A percentile compares a stretch with the other conserved stretches of the same genome.
phyloP scores from a whole-genome alignment of 2,329 filamentous ascomycete genomes.

The Hypoxylon sp. region DNA sequence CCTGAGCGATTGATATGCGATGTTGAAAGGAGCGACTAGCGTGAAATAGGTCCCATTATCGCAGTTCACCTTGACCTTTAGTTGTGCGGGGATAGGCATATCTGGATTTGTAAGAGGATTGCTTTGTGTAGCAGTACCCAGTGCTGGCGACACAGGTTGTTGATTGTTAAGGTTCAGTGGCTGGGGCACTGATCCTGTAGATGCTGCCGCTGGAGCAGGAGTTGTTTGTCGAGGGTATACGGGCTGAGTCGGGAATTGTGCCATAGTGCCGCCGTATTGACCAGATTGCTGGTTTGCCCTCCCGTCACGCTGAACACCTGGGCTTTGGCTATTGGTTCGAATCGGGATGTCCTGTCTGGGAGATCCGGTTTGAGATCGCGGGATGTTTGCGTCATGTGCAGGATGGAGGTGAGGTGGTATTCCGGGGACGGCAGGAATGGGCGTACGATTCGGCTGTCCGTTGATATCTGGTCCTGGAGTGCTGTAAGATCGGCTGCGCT shows the following conservation, averaged over 20 bases:
- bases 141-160: slow-evolving; percentile 64
- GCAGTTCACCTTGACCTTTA: slow-evolving; percentile 96
- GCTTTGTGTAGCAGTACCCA: slow-evolving; percentile 56
- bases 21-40: slow-evolving; percentile 95
- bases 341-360: slow-evolving; percentile 78
- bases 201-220: slow-evolving; percentile 58
- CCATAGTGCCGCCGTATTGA: slow-evolving; percentile 67
- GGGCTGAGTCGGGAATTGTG: slow-evolving; percentile 70
- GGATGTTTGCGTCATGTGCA: slow-evolving; percentile 74
- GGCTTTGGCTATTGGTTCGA: slow-evolving; percentile 79
- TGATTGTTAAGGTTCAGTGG: slow-evolving; percentile 58
- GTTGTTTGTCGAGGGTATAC: slow-evolving; percentile 65
- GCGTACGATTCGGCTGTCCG: slow-evolving; percentile 71
- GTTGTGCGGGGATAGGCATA: slow-evolving; percentile 75
- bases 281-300: slow-evolving; percentile 65
- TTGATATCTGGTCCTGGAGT: slow-evolving; percentile 86
- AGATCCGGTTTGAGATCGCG: slow-evolving; percentile 86
- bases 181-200: slow-evolving; percentile 53
- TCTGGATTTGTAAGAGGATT: slow-evolving; percentile 63
- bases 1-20: slow-evolving; percentile 91
- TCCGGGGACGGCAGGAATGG: slow-evolving; percentile 80
- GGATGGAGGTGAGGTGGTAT: slow-evolving; percentile 79
- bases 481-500: slow-evolving; percentile 90
- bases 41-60: slow-evolving; percentile 90
- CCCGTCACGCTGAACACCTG: slow-evolving; percentile 74